Evolutionary conservation across 2,329 filamentous ascomycete species (phyloP), one percentile per base, ranked within the genome.

Genomic region (Alternaria viburni): DNA sequence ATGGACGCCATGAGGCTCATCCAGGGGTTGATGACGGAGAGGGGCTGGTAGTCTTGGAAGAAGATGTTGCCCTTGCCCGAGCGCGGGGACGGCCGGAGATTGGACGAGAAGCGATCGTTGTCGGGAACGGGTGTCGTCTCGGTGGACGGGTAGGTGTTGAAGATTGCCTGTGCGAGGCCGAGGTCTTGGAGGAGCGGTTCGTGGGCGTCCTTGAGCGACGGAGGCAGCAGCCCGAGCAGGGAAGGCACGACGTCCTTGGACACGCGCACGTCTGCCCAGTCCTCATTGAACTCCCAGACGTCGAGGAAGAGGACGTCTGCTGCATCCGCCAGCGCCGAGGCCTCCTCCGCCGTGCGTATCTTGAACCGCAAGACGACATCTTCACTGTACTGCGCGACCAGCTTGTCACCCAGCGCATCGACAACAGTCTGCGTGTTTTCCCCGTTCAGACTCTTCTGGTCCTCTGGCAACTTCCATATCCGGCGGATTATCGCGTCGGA

Each of bases 281-380:
- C 87, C 17, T 89, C 84, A 6, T 90, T 91, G 70, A 92, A 93
- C 21, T 92, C 90, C 96, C 96, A 99, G 2, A 98, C 87, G 76
- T 99, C 96, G 45, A 98, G 84, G 71, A 96, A 91, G 23, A 97
- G 86, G 17, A 89, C 88, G 64, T 91, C 86, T 1, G 90, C 86
- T 4, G 93, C 93, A 60, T 91, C 87, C n/a, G 89, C 86, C 59
- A 97, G 83, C 1, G 90, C 90, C 32, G 82, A 80, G 62, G 92
- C 90, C 74, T 97, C 92, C 19, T 89, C 85, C 4, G 85, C 80
- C 25, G 87, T 89, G 65, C 86, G 89, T 59, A 97, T 83, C 74
- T 91, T 93, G 85, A 98, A 97, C 43, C 96, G 90, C 66, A 98
- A 83, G 15, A 99, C 93, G n/a, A 97, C 86, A 79, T 97, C 90